Percentiles rank a stretch among this genome's conserved stretches.
These are phyloP conservation scores for Arachis monticola DNA, from an alignment of 331 rosid genomes.

Conservation along the genomic window DNA sequence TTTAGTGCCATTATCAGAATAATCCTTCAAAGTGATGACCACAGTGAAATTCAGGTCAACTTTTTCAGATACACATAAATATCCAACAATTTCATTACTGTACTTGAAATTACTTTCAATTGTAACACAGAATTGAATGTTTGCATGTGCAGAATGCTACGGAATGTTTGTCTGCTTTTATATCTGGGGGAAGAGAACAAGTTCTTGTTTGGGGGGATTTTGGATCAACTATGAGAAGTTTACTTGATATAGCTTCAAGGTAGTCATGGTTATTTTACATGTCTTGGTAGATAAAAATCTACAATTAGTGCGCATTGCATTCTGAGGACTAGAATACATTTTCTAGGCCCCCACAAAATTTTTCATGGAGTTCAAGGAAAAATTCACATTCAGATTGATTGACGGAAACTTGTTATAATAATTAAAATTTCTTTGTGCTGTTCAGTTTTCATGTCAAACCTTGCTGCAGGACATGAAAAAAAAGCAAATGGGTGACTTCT, in stretches of 20 bases:
- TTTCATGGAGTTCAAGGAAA: conserved; percentile 16
- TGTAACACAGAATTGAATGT: conserved; percentile 37
- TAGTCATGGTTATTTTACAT: conserved; percentile 35
- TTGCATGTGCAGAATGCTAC: conserved; percentile 79
- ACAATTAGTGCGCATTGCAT: conserved; percentile 1
- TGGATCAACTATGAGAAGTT: conserved; percentile 73
- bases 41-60: conserved; percentile 92
- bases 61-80: conserved; percentile 4
- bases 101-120: conserved; percentile 33
- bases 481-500: conserved; percentile 6
- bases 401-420: not conserved
- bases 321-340: conserved; percentile 14
- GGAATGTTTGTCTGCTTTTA: conserved; percentile 86
- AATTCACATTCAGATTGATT: not conserved
- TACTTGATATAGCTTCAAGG: conserved; percentile 93
- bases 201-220: conserved; percentile 86
- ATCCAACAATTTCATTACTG: conserved; percentile 14
- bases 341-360: not conserved
- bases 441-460: conserved; percentile 19
- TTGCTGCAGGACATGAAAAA: conserved; percentile 26
- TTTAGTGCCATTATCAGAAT: conserved; percentile 67
- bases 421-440: conserved; percentile 24
- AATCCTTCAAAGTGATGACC: conserved; percentile 84
- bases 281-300: conserved; percentile 10
- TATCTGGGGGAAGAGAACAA: conserved; percentile 77